Conservation (phyloP, 179 eudicot species). For the Corrigiola litoralis region DNA sequence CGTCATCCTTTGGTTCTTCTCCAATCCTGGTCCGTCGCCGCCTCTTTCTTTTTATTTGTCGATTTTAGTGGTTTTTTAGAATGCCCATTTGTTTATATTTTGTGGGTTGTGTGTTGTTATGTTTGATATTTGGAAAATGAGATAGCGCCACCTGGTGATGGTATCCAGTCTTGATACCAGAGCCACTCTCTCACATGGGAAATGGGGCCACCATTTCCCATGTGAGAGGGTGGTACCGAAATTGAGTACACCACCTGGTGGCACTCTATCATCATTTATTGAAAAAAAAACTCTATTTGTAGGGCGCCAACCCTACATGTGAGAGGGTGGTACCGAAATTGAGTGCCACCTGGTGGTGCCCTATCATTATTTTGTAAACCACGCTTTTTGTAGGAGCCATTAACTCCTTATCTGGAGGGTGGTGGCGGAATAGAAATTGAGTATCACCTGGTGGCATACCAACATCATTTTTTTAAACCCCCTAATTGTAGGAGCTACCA, state of each 20-base stretch:
- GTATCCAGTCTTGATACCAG: not conserved
- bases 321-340: not conserved
- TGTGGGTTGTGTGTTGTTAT: not conserved
- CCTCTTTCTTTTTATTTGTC: not conserved
- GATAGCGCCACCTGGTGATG: not conserved
- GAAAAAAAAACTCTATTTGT: too few species aligned
- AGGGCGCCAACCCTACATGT: too few species aligned
- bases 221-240: not conserved
- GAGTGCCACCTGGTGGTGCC: not conserved
- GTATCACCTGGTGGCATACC: too few species aligned
- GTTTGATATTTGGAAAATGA: too few species aligned
- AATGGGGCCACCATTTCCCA: too few species aligned
- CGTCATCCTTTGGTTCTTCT: slow-evolving; percentile 63
- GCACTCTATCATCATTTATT: not conserved
- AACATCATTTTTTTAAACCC: too few species aligned
- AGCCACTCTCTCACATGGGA: not conserved
- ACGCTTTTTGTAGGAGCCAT: too few species aligned
- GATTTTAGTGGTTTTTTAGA: not conserved
- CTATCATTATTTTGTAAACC: not conserved
- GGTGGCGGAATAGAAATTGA: too few species aligned
- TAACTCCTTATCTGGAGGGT: too few species aligned
- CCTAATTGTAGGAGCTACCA: too few species aligned
- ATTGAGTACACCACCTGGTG: not conserved
- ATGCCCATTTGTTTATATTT: not conserved
- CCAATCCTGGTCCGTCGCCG: slow-evolving; percentile 44